Percentiles rank a stretch among this genome's conserved stretches.
These are phyloP conservation scores for Ustilago bromivora DNA, from an alignment of 1,284 basidiomycete genomes.

Conservation along the genomic window DNA sequence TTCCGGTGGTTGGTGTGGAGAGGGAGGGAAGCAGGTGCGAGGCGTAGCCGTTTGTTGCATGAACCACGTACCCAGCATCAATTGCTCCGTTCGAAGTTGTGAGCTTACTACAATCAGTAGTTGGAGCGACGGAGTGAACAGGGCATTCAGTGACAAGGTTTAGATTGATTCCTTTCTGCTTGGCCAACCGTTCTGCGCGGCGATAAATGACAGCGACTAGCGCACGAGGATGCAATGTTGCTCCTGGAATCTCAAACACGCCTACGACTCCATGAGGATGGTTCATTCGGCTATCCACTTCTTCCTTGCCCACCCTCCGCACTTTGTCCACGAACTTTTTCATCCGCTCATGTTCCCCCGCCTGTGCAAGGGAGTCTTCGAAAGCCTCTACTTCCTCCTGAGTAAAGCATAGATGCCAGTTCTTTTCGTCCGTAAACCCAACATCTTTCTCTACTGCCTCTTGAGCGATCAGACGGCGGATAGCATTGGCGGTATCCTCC, in stretches of 20 bases:
- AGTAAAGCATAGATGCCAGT: constrained; percentile 55
- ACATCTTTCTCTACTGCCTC: constrained; percentile 10
- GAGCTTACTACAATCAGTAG: not conserved
- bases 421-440: constrained; percentile 32
- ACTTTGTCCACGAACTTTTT: constrained; percentile 24
- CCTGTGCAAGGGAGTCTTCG: constrained; percentile 32
- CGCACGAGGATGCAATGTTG: constrained; percentile 48
- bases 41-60: constrained; percentile 84
- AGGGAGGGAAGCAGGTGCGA: constrained; percentile 78
- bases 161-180: constrained; percentile 19
- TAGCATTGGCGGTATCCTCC: constrained; percentile 17
- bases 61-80: constrained; percentile 76
- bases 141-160: constrained; percentile 36
- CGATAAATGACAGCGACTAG: constrained; percentile 40
- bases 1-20: constrained; percentile 71
- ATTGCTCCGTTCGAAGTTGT: constrained; percentile 60
- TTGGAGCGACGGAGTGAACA: constrained; percentile 13
- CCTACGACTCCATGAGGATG: constrained; percentile 21
- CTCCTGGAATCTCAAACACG: constrained; percentile 54
- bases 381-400: constrained; percentile 41
- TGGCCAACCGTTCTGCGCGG: constrained; percentile 14
- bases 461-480: constrained; percentile 28
- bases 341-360: constrained; percentile 26
- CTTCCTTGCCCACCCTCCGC: constrained; percentile 28
- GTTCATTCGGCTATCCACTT: constrained; percentile 37